phyloP scores from a whole-genome alignment of 257 asterid genomes.

The Solanum sitiens region DNA sequence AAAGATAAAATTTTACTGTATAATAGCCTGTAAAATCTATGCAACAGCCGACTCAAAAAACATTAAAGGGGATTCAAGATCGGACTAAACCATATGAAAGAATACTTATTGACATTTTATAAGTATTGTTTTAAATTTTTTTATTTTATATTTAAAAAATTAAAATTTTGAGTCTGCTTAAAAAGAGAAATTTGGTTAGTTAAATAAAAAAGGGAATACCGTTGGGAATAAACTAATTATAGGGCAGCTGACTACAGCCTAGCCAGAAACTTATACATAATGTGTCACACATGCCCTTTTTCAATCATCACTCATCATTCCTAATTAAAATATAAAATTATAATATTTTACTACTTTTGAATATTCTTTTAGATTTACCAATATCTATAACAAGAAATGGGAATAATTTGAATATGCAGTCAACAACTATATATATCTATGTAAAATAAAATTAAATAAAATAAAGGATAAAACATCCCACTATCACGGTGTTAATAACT shows the following conservation, averaged over 20 bases:
- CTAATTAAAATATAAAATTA: background rate
- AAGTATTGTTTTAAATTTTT: too few relatives aligned
- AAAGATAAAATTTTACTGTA: rapidly evolving
- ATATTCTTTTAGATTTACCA: background rate
- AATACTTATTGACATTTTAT: too few relatives aligned
- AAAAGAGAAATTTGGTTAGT: background rate
- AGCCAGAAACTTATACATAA: background rate
- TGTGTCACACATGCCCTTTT: background rate
- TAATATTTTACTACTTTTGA: background rate
- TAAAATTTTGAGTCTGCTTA: background rate
- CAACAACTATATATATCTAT: background rate
- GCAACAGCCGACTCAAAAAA: rapidly evolving
- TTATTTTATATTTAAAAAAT: too few relatives aligned
- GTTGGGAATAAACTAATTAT: background rate
- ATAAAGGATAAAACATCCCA: too few relatives aligned
- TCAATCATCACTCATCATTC: background rate
- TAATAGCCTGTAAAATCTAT: too few relatives aligned
- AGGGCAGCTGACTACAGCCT: background rate
- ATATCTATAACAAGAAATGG: background rate
- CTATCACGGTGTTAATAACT: too few relatives aligned
- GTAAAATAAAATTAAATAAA: too few relatives aligned
- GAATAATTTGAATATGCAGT: background rate
- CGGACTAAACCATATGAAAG: rapidly evolving
- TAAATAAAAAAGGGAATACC: background rate
- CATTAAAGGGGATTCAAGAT: too few relatives aligned